Evolutionary conservation across 2,329 filamentous ascomycete species (phyloP).

Genomic region (Helicocarpus griseus): DNA sequence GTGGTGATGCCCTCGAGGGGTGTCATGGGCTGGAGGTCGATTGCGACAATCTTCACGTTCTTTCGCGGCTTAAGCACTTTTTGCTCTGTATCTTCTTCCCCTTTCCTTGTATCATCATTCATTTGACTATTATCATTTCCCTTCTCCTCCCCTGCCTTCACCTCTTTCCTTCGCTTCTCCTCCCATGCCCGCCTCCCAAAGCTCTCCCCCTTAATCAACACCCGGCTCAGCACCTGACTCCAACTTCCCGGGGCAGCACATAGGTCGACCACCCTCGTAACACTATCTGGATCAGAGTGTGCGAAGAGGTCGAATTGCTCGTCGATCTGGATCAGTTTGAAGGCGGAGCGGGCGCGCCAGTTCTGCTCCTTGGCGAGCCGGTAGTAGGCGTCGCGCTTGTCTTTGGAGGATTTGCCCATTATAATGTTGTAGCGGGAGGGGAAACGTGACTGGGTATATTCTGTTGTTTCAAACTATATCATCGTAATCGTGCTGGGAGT

Average conservation of each 20-base stretch:
- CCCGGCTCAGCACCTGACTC: slow-evolving; percentile 91
- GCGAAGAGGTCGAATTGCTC: slow-evolving; percentile 90
- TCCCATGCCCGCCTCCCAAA: slow-evolving; percentile 82
- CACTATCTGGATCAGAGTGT: slow-evolving; percentile 49
- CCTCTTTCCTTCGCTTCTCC: slow-evolving; percentile 61
- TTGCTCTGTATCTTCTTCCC: slow-evolving; percentile 18
- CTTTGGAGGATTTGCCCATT: slow-evolving; percentile 97
- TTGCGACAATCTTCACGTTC: slow-evolving; percentile 87
- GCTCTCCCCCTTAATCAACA: slow-evolving; percentile 86
- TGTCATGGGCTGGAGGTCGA: slow-evolving; percentile 93
- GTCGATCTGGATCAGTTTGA: slow-evolving; percentile 93
- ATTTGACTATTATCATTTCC: too few species aligned
- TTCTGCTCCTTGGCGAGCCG: slow-evolving; percentile 97
- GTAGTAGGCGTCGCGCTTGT: slow-evolving; percentile 97
- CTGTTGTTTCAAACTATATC: background rate
- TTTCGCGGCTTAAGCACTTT: slow-evolving; percentile 42
- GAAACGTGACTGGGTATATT: background rate
- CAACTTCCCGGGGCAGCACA: slow-evolving; percentile 94
- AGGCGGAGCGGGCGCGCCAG: slow-evolving; percentile 91
- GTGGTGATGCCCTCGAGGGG: slow-evolving; percentile 87
- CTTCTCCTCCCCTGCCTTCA: slow-evolving; percentile 20
- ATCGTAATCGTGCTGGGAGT: background rate
- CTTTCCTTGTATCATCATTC: too few species aligned
- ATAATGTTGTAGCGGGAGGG: background rate
- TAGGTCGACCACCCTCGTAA: slow-evolving; percentile 87